Evolutionary conservation across 305 asterid genomes (phyloP), one percentile per base, ranked within the genome.

Genomic region (Euphrasia arctica): DNA sequence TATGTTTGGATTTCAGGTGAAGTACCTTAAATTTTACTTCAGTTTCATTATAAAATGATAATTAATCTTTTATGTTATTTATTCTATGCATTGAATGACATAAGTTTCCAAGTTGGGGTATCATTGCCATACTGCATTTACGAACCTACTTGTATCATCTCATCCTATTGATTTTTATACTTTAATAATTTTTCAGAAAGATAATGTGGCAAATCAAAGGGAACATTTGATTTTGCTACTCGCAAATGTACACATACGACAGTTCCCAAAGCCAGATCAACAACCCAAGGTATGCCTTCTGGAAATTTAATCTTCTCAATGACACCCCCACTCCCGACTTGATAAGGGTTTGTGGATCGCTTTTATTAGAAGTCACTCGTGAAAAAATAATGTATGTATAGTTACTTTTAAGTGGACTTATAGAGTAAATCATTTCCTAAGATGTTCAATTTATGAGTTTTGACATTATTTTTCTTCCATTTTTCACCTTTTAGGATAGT

Each of bases 1-100:
- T 31, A 93, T 90, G 97, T 93, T 93, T 81, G 99, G 99, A 49
- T 93, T 93, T 78, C 99, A 93, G 96, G 99, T 90, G 67, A 73
- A 63, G 18, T 65, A 62, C 43, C 64, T 32, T 61, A 42, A 54
- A 54, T 45, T 50, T 55, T 66, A 41, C 27, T 66, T 49, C 54
- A 48, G 18, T 65, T 50, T 25, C 9, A 50, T 70, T 67, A 48
- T 31, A 18, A 41, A 41, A 36, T 69, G 59, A 58, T 42, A 11
- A 65, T 39, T 50, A 4, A 64, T 32, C 62, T 42, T 42, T 60
- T 31, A 15, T 65, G 63, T 69, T 64, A 22, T 45, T 51, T 54
- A 52, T 49, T 59, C 50, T 28, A 27, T 62, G 63, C 65, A 56
- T 62, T 45, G 15, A 36, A 59, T 58, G 58, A 49, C 50, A 54